phyloP scores from a whole-genome alignment of 208 protist species.

The Tritrichomonas foetus region DNA sequence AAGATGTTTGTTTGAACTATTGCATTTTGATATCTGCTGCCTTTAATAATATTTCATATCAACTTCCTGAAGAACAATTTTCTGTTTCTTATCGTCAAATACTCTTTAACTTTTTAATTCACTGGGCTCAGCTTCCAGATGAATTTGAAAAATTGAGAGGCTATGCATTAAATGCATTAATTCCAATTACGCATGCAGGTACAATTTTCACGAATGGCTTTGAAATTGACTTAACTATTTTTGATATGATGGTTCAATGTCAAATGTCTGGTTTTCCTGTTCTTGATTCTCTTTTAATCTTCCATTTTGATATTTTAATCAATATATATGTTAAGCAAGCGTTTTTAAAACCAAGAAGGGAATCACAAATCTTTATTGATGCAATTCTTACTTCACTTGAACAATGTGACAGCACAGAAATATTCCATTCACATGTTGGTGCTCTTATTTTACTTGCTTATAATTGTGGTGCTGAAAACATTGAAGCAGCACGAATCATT shows the following conservation, averaged over 20 bases:
- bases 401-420: not conserved
- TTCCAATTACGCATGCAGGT: not conserved
- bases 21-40: not conserved
- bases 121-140: not conserved
- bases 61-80: not conserved
- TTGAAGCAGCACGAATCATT: not conserved
- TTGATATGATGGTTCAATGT: not conserved
- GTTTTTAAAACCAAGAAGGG: not conserved
- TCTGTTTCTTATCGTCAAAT: not conserved
- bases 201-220: constrained; percentile 15
- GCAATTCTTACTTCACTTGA: not conserved
- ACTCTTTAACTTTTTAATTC: not conserved
- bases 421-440: not conserved
- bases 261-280: not conserved
- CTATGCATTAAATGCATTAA: not conserved
- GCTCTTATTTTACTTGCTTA: not conserved
- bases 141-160: not conserved
- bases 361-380: not conserved
- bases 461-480: not conserved
- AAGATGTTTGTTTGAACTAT: not conserved
- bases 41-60: not conserved
- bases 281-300: not conserved
- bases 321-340: not conserved
- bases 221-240: not conserved
- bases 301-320: not conserved